Base-by-base conservation (phyloP, 2,329 filamentous ascomycete genomes). In the Colletotrichum sp. region DNA sequence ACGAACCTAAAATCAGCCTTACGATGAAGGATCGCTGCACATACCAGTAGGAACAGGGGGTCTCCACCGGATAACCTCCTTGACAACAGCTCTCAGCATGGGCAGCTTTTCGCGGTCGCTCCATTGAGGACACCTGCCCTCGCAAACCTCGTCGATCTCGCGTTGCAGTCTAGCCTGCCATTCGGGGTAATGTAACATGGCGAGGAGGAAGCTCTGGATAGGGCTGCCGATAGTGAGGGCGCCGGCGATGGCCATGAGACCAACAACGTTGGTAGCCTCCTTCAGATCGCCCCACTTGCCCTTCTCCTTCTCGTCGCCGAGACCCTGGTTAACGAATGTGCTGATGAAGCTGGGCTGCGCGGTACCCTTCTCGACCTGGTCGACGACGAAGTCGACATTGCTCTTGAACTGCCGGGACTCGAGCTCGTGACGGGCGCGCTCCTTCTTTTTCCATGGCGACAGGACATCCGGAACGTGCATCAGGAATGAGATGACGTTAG, bases 21-120 rank as follows among this genome's bases (percentile, higher is more conserved):
- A 4, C 30, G 6, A 15, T 15, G 18, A 32, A 13, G 44, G 44
- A 52, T 52, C n/a, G n/a, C 44, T 52, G 12, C 21, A 79, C 84
- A 49, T 76, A 86, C 89, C 88, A 39, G 89, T 90, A 7, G 89
- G 89, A 12, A 90, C 89, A 6, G 89, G 88, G 32, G 89, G 88
- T 68, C 89, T 84, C 88, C 89, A 91, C n/a, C 90, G 85, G 24
- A 90, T 84, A 0, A 86, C 85, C 80, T 92, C 83, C 71, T 80
- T 85, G 72, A 87, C 82, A 12, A 85, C 80, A 6, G 86, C 86
- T 21, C 85, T 81, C n/a, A 86, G 78, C 26, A 82, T 80, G 10
- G 86, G 86, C 60, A 88, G 77, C 15, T 83, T 81, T 7, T 83
- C 81, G 15, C 84, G 81, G 49, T 84, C 82, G 7, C 63, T 24